phyloP scores from a whole-genome alignment of 148 eudicot species.

The Cornus suecica region DNA sequence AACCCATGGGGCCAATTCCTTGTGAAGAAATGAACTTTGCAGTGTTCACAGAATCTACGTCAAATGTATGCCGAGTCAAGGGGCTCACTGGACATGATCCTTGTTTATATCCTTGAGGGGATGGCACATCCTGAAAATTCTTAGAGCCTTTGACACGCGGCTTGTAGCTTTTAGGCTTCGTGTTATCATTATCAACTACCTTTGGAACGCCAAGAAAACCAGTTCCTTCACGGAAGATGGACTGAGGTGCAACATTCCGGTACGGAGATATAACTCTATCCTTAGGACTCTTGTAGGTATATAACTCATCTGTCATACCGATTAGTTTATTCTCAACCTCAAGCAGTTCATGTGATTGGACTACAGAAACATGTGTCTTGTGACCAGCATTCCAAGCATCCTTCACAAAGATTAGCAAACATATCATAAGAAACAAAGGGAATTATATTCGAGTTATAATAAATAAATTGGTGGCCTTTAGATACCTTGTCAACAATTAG shows the following conservation, averaged over 20 bases:
- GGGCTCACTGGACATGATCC: slow-evolving; percentile 30
- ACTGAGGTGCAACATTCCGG: slow-evolving; percentile 53
- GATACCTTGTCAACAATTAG: slow-evolving; percentile 50
- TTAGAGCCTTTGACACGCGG: slow-evolving; percentile 21
- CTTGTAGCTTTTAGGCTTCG: slow-evolving; percentile 25
- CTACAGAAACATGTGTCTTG: slow-evolving; percentile 38
- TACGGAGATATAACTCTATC: slow-evolving; percentile 52
- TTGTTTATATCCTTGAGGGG: slow-evolving; percentile 25
- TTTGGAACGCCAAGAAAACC: slow-evolving; percentile 58
- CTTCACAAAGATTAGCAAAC: slow-evolving; percentile 21
- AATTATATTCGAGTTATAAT: neutral
- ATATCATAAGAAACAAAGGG: neutral
- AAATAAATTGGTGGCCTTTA: neutral
- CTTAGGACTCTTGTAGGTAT: slow-evolving; percentile 53
- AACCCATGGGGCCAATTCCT: slow-evolving; percentile 18
- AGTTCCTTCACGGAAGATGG: slow-evolving; percentile 53
- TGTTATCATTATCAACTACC: slow-evolving; percentile 30
- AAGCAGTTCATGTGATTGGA: slow-evolving; percentile 60
- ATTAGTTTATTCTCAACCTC: slow-evolving; percentile 28
- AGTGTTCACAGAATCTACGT: slow-evolving; percentile 50
- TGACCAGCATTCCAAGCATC: slow-evolving; percentile 17
- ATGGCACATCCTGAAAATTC: slow-evolving; percentile 21
- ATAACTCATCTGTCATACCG: slow-evolving; percentile 29
- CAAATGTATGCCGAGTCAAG: slow-evolving; percentile 56
- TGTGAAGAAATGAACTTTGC: slow-evolving; percentile 25